Percentiles rank a stretch among this genome's conserved stretches.
phyloP scores from a whole-genome alignment of 371 early-diverging fungal genomes.

The Syncephalis fuscata region DNA sequence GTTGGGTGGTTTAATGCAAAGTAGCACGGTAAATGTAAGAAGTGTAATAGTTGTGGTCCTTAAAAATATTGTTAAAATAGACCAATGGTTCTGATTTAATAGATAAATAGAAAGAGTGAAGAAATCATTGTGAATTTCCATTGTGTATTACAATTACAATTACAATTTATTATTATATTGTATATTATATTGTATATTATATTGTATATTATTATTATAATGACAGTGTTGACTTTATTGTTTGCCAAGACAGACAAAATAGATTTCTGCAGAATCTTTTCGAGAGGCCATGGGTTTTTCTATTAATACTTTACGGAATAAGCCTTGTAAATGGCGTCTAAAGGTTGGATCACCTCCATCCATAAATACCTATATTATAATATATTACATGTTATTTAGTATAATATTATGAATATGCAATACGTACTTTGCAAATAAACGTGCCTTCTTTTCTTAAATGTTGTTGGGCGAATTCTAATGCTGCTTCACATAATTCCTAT shows the following conservation, averaged over 20 bases:
- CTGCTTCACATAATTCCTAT: slow-evolving; percentile 49
- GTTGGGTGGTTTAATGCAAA: too few species aligned
- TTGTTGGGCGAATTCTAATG: slow-evolving; percentile 36
- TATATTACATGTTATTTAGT: slow-evolving; percentile 1
- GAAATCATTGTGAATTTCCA: too few species aligned
- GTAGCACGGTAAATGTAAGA: too few species aligned
- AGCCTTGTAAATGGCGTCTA: slow-evolving; percentile 15
- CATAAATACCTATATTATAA: slow-evolving; percentile 31
- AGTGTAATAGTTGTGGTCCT: too few species aligned
- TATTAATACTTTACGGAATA: slow-evolving; percentile 27
- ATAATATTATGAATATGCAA: not conserved
- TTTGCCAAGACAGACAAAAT: slow-evolving; percentile 34
- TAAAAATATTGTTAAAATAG: too few species aligned
- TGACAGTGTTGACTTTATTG: too few species aligned
- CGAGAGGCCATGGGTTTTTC: slow-evolving; percentile 57
- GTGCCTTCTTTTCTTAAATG: slow-evolving; percentile 37
- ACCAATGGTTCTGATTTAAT: too few species aligned
- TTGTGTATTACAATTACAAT: too few species aligned
- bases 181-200: too few species aligned
- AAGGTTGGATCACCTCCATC: slow-evolving; percentile 39
- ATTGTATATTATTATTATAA: too few species aligned
- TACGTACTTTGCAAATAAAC: slow-evolving; percentile 52
- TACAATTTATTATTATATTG: too few species aligned
- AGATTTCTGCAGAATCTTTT: slow-evolving; percentile 58
- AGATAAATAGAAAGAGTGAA: too few species aligned